Evolutionary conservation across 306 rosid genomes (phyloP).

Genomic region (Elaeagnus macrophylla): DNA sequence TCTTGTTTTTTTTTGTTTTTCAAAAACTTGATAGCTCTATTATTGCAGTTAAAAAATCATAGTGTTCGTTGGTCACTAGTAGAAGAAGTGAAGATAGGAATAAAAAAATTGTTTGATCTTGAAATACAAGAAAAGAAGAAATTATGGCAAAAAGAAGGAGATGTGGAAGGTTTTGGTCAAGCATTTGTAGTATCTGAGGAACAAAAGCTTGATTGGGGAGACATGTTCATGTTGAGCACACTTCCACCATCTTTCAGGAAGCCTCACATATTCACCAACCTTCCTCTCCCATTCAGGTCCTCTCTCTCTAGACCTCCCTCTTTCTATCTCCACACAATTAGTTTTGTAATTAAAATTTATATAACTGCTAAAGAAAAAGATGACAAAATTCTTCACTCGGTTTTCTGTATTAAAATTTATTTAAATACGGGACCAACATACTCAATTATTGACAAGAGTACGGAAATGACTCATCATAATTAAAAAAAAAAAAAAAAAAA

Average conservation of each 20-base stretch:
- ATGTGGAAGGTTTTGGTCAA: slow-evolving; percentile 33
- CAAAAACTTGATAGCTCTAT: too few species aligned
- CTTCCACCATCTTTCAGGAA: slow-evolving; percentile 18
- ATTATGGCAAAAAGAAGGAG: slow-evolving; percentile 29
- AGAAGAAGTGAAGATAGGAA: slow-evolving; percentile 27
- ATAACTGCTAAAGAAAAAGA: too few species aligned
- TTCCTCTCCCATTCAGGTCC: slow-evolving; percentile 10
- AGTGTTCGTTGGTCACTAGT: slow-evolving; percentile 11
- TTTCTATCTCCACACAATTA: too few species aligned
- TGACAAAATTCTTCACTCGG: too few species aligned
- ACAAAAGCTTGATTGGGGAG: slow-evolving; percentile 22
- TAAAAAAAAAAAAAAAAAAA: too few species aligned
- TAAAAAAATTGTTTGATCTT: slow-evolving; percentile 29
- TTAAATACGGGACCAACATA: too few species aligned
- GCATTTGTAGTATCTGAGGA: slow-evolving; percentile 10
- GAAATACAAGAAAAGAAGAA: slow-evolving; percentile 28
- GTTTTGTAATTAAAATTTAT: too few species aligned
- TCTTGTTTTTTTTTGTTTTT: too few species aligned
- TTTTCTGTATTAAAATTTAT: too few species aligned
- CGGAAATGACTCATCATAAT: too few species aligned
- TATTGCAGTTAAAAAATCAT: slow-evolving; percentile 29
- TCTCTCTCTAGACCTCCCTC: neutral
- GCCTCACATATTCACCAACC: slow-evolving; percentile 5
- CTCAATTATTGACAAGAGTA: too few species aligned
- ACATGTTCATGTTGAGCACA: slow-evolving; percentile 6